A percentile compares a stretch with the other conserved stretches of the same genome.
Evolutionary conservation across 768 basidiomycete species (phyloP).

Genomic region (Boletellus ananiceps): DNA sequence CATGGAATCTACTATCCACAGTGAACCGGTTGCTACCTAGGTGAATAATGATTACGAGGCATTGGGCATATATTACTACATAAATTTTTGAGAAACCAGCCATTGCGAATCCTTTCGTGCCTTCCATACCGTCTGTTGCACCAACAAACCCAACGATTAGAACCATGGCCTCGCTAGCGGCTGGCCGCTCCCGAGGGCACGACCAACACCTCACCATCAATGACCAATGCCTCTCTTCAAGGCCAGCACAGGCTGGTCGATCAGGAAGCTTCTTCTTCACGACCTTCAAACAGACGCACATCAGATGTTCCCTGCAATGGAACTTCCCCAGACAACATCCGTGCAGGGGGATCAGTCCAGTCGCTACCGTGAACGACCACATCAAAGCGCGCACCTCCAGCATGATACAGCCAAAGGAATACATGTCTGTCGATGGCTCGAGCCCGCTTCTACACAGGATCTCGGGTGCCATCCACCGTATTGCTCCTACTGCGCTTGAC

Average conservation of each 20-base stretch:
- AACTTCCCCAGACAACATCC: not conserved
- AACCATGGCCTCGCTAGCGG: not conserved
- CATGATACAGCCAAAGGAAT: slow-evolving; percentile 1
- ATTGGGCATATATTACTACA: no score
- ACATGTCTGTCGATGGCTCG: not conserved
- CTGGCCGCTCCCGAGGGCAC: not conserved
- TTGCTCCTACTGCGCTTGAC: not conserved
- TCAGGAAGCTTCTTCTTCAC: not conserved
- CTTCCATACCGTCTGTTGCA: not conserved
- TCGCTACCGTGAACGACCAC: not conserved
- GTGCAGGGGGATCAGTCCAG: not conserved
- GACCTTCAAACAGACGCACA: not conserved
- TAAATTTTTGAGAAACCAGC: no score
- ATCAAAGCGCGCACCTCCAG: not conserved
- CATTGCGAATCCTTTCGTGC: not conserved
- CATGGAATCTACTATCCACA: no score
- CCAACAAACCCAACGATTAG: not conserved
- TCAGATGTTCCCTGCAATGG: not conserved
- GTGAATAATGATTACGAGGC: no score
- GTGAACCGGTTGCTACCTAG: no score
- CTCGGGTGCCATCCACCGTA: not conserved
- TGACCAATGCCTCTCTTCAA: not conserved
- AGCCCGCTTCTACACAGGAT: not conserved
- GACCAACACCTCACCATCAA: not conserved
- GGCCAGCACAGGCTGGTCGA: not conserved